Evolutionary conservation across 2,329 filamentous ascomycete genomes (phyloP).

Genomic region (Clarireedia hainanense): DNA sequence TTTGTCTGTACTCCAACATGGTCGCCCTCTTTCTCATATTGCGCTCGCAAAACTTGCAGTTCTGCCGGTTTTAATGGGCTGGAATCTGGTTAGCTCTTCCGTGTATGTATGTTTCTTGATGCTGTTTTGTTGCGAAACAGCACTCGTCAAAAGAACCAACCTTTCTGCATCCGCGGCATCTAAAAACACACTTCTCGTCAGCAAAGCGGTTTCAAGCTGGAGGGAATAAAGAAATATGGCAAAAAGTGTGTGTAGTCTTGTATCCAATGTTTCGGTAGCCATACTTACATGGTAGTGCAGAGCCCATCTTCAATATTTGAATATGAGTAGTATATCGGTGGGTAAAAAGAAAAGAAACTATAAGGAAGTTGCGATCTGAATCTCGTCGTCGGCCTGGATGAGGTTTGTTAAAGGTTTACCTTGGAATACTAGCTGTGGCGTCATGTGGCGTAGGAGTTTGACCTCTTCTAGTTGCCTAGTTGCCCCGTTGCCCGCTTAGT

Average conservation of each 20-base stretch:
- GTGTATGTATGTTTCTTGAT: background rate
- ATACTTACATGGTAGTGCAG: slow-evolving; percentile 32
- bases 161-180: slow-evolving; percentile 97
- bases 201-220: slow-evolving; percentile 23
- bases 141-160: slow-evolving; percentile 38
- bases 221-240: slow-evolving; percentile 20
- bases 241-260: slow-evolving; percentile 21
- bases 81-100: slow-evolving; percentile 16
- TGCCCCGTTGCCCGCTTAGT: slow-evolving; percentile 1
- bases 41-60: slow-evolving; percentile 82
- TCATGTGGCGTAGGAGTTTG: slow-evolving; percentile 4
- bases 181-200: slow-evolving; percentile 36
- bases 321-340: background rate
- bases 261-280: slow-evolving; percentile 18
- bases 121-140: background rate
- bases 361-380: slow-evolving; percentile 15
- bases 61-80: slow-evolving; percentile 88
- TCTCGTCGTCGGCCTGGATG: background rate
- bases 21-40: slow-evolving; percentile 96
- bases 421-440: slow-evolving; percentile 11
- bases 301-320: slow-evolving; percentile 22
- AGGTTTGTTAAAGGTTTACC: slow-evolving; percentile 8
- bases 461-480: slow-evolving; percentile 1
- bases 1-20: slow-evolving; percentile 97
- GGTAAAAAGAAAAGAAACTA: background rate